These are phyloP conservation scores for Avena sativa DNA, from an alignment of 176 grass and related monocot species.

Conservation along the genomic window DNA sequence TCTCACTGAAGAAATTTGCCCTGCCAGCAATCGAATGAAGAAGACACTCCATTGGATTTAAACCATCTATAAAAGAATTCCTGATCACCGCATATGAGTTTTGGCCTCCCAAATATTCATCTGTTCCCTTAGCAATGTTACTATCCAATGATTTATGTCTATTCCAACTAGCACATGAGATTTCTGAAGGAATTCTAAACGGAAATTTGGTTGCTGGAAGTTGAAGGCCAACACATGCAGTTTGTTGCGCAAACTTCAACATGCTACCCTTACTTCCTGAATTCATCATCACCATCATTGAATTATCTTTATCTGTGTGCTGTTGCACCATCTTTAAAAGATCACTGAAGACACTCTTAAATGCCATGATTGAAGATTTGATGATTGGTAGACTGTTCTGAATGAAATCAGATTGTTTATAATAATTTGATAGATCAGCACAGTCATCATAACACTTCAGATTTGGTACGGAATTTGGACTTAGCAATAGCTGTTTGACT, in stretches of 20 bases:
- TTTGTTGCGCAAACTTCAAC: constrained; percentile 80
- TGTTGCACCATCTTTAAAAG: constrained; percentile 65
- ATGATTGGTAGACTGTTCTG: constrained; percentile 44
- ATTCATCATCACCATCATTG: constrained; percentile 82
- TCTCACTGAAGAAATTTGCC: constrained; percentile 77
- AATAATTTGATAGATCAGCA: constrained; percentile 46
- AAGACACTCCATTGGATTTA: constrained; percentile 91
- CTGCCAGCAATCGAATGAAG: constrained; percentile 80
- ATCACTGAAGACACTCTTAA: constrained; percentile 88
- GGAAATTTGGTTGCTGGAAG: constrained; percentile 68
- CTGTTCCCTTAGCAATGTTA: constrained; percentile 30
- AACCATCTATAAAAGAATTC: constrained; percentile 75
- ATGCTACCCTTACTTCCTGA: constrained; percentile 90
- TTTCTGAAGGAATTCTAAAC: constrained; percentile 66
- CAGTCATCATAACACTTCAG: constrained; percentile 55
- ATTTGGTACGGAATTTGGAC: constrained; percentile 55
- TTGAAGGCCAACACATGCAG: constrained; percentile 86
- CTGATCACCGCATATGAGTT: constrained; percentile 71
- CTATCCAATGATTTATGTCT: constrained; percentile 45
- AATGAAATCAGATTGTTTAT: constrained; percentile 39
- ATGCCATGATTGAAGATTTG: constrained; percentile 68
- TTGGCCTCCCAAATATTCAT: constrained; percentile 39
- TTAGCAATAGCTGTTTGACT: constrained; percentile 65
- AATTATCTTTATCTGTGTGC: constrained; percentile 68
- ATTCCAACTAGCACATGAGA: constrained; percentile 76